phyloP scores from a whole-genome alignment of 2,329 filamentous ascomycete species.

The Hypoxylon sp. region DNA sequence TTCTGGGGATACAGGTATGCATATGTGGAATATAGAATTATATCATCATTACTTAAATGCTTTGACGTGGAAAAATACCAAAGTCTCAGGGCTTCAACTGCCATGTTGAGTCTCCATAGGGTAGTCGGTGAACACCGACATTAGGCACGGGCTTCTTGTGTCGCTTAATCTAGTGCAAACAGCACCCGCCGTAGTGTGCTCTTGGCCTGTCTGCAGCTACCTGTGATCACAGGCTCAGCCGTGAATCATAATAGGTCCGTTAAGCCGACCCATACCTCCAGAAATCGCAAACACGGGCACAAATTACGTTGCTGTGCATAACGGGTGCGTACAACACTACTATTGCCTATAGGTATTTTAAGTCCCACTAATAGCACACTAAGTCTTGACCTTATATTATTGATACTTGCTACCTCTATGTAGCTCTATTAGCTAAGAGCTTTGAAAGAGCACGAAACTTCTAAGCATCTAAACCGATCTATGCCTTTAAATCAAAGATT shows the following conservation, averaged over 20 bases:
- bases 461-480: no score
- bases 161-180: not conserved
- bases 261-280: constrained; percentile 4
- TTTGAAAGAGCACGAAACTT: no score
- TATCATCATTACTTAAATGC: not conserved
- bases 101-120: not conserved
- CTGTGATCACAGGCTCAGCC: constrained; percentile 4
- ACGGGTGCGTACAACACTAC: not conserved
- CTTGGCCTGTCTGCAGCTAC: not conserved
- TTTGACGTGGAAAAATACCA: constrained; percentile 1
- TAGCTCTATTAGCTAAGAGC: no score
- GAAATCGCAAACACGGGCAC: not conserved
- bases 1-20: not conserved
- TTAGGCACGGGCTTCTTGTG: not conserved
- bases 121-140: not conserved
- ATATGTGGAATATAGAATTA: not conserved
- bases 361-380: no score
- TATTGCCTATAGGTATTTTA: no score
- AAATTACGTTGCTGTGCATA: not conserved
- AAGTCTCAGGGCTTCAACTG: not conserved
- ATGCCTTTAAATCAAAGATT: no score
- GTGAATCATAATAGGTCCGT: constrained; percentile 1
- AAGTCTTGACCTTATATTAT: no score
- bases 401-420: no score
- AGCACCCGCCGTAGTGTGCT: not conserved